phyloP scores from a whole-genome alignment of 2,329 filamentous ascomycete genomes.

The Trichophaea hybrida region DNA sequence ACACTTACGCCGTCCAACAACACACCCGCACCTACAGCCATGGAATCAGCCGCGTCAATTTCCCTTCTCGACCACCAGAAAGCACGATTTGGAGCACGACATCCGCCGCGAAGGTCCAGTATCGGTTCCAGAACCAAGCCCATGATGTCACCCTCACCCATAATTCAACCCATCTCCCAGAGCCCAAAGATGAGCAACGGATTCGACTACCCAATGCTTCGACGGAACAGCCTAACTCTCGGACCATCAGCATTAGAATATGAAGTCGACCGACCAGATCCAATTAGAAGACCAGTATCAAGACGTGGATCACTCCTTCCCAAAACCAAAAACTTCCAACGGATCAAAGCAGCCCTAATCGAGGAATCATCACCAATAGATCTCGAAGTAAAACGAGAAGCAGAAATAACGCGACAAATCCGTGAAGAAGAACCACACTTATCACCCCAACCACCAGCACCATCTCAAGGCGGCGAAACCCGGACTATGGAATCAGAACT shows the following conservation, averaged over 20 bases:
- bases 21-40: constrained; percentile 11
- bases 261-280: constrained; percentile 61
- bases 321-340: constrained; percentile 89
- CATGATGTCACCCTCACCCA: constrained; percentile 20
- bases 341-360: constrained; percentile 74
- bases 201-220: constrained; percentile 25
- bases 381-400: constrained; percentile 75
- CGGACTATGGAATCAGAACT: constrained; percentile 12
- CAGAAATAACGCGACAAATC: constrained; percentile 89
- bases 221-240: constrained; percentile 9
- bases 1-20: not conserved
- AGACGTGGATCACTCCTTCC: constrained; percentile 84
- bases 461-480: not conserved
- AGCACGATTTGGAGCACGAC: constrained; percentile 21
- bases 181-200: constrained; percentile 32
- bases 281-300: constrained; percentile 56
- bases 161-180: constrained; percentile 20
- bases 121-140: not conserved
- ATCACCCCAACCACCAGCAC: constrained; percentile 5
- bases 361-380: constrained; percentile 84
- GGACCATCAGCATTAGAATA: constrained; percentile 11
- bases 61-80: constrained; percentile 25
- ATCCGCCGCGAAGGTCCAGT: not conserved
- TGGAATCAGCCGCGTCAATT: constrained; percentile 23
- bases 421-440: constrained; percentile 43